A percentile compares a stretch with the other conserved stretches of the same genome.
These are phyloP conservation scores for Cladosporium sp. DNA, from an alignment of 2,329 filamentous ascomycete species.

Conservation along the genomic window DNA sequence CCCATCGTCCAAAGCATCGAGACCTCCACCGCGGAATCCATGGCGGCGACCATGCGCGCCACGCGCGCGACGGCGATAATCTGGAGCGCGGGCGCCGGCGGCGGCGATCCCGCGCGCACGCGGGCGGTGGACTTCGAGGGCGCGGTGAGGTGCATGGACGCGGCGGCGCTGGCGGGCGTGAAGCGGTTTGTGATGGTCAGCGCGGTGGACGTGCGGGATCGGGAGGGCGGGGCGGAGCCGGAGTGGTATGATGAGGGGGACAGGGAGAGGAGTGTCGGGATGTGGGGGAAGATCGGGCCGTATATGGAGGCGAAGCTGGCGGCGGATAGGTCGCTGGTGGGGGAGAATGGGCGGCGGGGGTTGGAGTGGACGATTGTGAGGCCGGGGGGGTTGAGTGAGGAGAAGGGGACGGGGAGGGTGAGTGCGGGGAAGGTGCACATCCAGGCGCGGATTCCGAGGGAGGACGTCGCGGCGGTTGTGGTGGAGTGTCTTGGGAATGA, in stretches of 20 bases:
- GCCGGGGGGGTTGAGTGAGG: constrained; percentile 39
- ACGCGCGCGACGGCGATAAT: constrained; percentile 29
- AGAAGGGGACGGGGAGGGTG: constrained; percentile 40
- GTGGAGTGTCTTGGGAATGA: constrained; percentile 47
- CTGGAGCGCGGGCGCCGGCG: constrained; percentile 29
- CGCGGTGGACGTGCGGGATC: constrained; percentile 51
- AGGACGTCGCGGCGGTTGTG: constrained; percentile 54
- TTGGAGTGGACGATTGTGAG: constrained; percentile 44
- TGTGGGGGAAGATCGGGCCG: constrained; percentile 35
- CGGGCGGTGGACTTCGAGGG: constrained; percentile 58
- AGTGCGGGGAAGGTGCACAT: constrained; percentile 39
- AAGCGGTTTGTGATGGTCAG: constrained; percentile 61
- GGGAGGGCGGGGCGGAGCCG: constrained; percentile 32
- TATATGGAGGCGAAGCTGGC: constrained; percentile 40
- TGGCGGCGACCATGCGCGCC: constrained; percentile 33
- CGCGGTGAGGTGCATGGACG: constrained; percentile 56
- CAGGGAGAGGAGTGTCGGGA: constrained; percentile 29
- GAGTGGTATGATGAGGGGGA: constrained; percentile 41
- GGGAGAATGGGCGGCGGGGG: constrained; percentile 32
- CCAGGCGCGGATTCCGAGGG: constrained; percentile 42
- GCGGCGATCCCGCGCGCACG: constrained; percentile 47
- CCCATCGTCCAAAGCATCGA: constrained; percentile 42
- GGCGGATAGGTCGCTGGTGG: constrained; percentile 37
- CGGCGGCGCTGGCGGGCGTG: constrained; percentile 50
- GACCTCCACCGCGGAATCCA: constrained; percentile 31